phyloP scores from a whole-genome alignment of 176 grass and related monocot genomes.

The Sorghum bicolor region Sorghum_bicolor_NCBIv3 NC_012872.2:71690001-71690500 shows the following conservation, averaged over 20 bases:
- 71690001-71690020: not conserved
- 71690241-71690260: too few relatives aligned
- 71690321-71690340: not conserved
- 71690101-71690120: not conserved
- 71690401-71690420: too few relatives aligned
- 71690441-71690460: not conserved
- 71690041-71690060: slow-evolving; percentile 7
- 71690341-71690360: not conserved
- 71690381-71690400: too few relatives aligned
- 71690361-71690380: not conserved
- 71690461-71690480: too few relatives aligned
- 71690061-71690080: not conserved
- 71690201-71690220: not conserved
- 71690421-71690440: too few relatives aligned
- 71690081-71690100: slow-evolving; percentile 16
- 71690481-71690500: too few relatives aligned
- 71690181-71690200: not conserved
- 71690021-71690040: not conserved
- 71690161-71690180: not conserved
- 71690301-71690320: slow-evolving; percentile 14
- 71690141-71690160: too few relatives aligned
- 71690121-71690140: slow-evolving; percentile 35
- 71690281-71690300: not conserved
- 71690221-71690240: not conserved
- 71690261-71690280: too few relatives aligned